Evolutionary conservation across 2,329 filamentous ascomycete species (phyloP), one percentile per base, ranked within the genome.

Genomic region (Aureobasidium sp.): DNA sequence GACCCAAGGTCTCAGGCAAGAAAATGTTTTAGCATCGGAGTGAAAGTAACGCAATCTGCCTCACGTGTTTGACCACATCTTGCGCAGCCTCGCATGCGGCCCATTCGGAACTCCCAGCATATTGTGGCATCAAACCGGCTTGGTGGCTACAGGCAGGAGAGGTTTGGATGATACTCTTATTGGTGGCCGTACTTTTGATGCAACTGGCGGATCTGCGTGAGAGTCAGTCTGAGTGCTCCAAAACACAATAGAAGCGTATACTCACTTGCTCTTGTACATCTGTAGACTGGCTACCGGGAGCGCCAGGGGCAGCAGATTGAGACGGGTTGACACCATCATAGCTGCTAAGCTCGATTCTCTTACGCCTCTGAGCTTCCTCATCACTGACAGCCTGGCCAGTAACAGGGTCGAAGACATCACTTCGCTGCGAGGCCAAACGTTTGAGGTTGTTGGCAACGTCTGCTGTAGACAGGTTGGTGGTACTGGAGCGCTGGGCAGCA

Each of bases 401-500:
- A 17, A 84, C 81, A 1, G 82, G 77, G 68, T 97, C 92, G 68
- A 96, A 96, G 20, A 97, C 84, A 70, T 97, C 93, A 67, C 84
- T 88, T 51, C 93, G 85, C 74, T 96, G 90, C 67, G 90, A 92
- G 27, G 92, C 92, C 57, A 97, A 81, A n/a, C 93, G 87, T 79
- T 97, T 97, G 66, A 97, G 83, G 72, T 97, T 97, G 73, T 91
- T 92, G 57, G 92, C 92, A 50, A 96, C 91, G 68, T 97, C 93
- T 37, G 83, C 85, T 3, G 90, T 93, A 0, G 88, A 90, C 10
- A 96, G 77, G 69, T 96, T 97, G 10, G 92, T 95, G 0, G 89
- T 92, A 1, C 90, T 85, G 66, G 88, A 90, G 65, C 93, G 87
- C 13, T 89, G 86, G 50, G 96, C 91, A 17, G 90, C 86, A 73